Evolutionary conservation across 257 asterid species (phyloP), one percentile per base, ranked within the genome.

Genomic region (Oldenlandia corymbosa): DNA sequence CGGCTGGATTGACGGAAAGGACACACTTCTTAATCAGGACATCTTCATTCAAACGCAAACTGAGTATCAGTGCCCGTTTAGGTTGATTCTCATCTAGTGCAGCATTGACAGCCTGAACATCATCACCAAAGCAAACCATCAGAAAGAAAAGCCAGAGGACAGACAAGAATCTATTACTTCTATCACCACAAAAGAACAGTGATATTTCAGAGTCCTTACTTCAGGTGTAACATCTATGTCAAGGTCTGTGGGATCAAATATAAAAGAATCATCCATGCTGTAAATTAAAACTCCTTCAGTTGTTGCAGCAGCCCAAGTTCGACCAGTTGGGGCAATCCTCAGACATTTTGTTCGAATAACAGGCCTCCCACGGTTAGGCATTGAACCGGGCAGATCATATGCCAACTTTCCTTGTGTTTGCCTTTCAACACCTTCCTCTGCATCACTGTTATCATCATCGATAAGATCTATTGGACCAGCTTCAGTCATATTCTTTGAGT

Each of bases 301-400:
- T 39, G 99, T 93, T 62, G 99, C 99, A 62, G 99, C 99, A 52
- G 99, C 94, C 96, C 96, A 93, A 72, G 81, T 90, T 65, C 96
- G 83, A 51, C 99, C 99, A 46, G 99, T 93, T n/a, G 97, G 99
- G 52, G 99, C 87, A 62, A 93, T 87, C 73, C 84, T 87, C 73
- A 93, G 78, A 80, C 95, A 87, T 82, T 85, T 93, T 42, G 99
- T 81, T 63, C 95, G 83, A 51, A 90, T 73, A 68, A 85, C 69
- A 27, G 99, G 88, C 77, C 96, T 85, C 61, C 96, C 99, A 26
- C 73, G 76, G 76, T 93, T 93, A 66, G 96, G 95, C 94, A 82
- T 70, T 57, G 99, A 81, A 57, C 99, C 99, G 2, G 99, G 99
- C 56, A 93, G 81, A 82, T 93, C 91, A 73, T 84, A 90, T 23